Base-by-base conservation (phyloP, 306 rosid species). In the Cicer yamashitae region DNA sequence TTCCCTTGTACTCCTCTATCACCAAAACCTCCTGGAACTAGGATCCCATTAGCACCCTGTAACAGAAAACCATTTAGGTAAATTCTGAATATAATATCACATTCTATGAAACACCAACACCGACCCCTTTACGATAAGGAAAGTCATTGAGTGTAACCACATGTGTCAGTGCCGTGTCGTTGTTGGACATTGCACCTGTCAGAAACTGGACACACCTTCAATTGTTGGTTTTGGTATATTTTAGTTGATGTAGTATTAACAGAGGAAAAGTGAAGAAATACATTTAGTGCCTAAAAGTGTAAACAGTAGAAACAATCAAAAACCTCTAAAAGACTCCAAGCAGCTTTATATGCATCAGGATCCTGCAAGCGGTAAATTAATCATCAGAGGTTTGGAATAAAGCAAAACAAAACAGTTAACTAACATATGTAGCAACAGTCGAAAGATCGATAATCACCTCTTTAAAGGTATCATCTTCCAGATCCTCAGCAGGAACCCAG, bases 21-120 rank as follows among this genome's bases (percentile, higher is more conserved):
- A 70, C 98, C 98, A 57, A 91, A 93, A 18, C 98, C 98, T 66
- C 96, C 96, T 0, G 98, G 98, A 82, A 93, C 91, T 47, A 93
- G 88, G 56, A 93, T 62, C 58, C 96, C 98, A 74, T 89, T 87
- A 79, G 96, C 96, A 37, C 89, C 96, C 98, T 93, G 96, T 83
- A 86, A 84, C 5, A 51, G n/a, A 80, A 87, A 57, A 66, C 43
- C 9, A 14, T 73, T 57, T 53, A 58, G 69, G 25, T 51, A 74
- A 73, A 68, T 66, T 58, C 10, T 43, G 30, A 77, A 63, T 75
- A 41, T 44, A 79, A 48, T 11, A 18, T 40, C 45, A 60, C 60
- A 51, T 70, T 30, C 37, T 30, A 30, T 30, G 37, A 30, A 30
- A 4, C 5, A 30, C 37, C 37, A 30, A 30, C 37, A 30, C 34